Percentiles rank a stretch among this genome's conserved stretches.
Evolutionary conservation across 257 asterid species (phyloP).

Genomic region (Jasminum sambac): DNA sequence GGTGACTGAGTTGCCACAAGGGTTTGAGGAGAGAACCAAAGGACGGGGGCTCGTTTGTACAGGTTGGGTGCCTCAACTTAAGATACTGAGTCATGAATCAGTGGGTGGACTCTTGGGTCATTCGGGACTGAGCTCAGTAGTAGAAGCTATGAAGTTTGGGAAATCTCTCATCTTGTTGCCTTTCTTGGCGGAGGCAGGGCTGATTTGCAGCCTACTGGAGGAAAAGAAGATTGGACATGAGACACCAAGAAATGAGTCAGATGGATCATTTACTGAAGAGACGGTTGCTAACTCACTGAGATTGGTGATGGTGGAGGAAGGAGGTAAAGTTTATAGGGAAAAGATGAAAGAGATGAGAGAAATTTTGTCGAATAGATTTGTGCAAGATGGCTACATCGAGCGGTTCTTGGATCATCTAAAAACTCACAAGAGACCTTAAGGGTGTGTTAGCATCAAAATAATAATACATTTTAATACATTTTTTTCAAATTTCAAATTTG

Average conservation of each 20-base stretch:
- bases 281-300: conserved; percentile 33
- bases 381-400: conserved; percentile 24
- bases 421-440: not conserved
- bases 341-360: conserved; percentile 33
- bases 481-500: too few species aligned
- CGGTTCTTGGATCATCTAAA: conserved; percentile 24
- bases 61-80: conserved; percentile 41
- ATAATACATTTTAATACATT: too few species aligned
- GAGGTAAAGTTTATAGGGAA: conserved; percentile 29
- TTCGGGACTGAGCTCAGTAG: conserved; percentile 43
- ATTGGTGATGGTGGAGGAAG: conserved; percentile 31
- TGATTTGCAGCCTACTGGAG: conserved; percentile 26
- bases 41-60: conserved; percentile 30
- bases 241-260: conserved; percentile 28
- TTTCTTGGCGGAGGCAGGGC: conserved; percentile 33
- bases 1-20: conserved; percentile 21
- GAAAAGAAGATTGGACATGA: conserved; percentile 32
- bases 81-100: conserved; percentile 34
- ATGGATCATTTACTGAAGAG: conserved; percentile 30
- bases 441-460: too few species aligned
- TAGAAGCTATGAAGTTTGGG: conserved; percentile 32
- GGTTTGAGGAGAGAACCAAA: conserved; percentile 28
- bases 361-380: conserved; percentile 7
- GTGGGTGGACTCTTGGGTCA: conserved; percentile 39
- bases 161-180: conserved; percentile 26